These are phyloP conservation scores for Gremmenia infestans DNA, from an alignment of 2,329 filamentous ascomycete species.

Conservation along the genomic window DNA sequence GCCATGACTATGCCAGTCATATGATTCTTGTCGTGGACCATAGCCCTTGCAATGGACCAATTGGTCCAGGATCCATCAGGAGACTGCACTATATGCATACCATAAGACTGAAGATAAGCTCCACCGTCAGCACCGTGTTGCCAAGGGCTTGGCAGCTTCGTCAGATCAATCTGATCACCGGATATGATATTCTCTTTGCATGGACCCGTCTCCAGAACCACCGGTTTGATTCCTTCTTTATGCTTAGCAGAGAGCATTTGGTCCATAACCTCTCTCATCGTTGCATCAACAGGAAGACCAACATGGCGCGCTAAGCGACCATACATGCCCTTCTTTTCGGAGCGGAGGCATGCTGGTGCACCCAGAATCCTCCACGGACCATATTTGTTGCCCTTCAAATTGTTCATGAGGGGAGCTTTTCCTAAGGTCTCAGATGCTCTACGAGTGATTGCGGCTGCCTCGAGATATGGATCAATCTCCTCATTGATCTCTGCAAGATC, in stretches of 20 bases:
- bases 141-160: slow-evolving; percentile 36
- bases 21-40: slow-evolving; percentile 41
- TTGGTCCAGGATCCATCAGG: slow-evolving; percentile 44
- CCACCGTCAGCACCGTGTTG: slow-evolving; percentile 44
- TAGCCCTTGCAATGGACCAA: slow-evolving; percentile 42
- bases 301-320: slow-evolving; percentile 40
- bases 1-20: slow-evolving; percentile 38
- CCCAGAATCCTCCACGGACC: slow-evolving; percentile 46
- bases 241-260: slow-evolving; percentile 37
- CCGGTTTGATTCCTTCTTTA: slow-evolving; percentile 30
- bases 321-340: slow-evolving; percentile 31
- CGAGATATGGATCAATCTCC: slow-evolving; percentile 40
- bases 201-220: slow-evolving; percentile 34
- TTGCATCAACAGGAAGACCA: slow-evolving; percentile 35
- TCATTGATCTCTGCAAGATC: slow-evolving; percentile 42
- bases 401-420: slow-evolving; percentile 48
- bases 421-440: slow-evolving; percentile 40
- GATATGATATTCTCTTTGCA: slow-evolving; percentile 40
- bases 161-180: slow-evolving; percentile 40
- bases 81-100: slow-evolving; percentile 43
- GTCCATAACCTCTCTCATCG: slow-evolving; percentile 36
- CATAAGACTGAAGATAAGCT: slow-evolving; percentile 46
- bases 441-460: slow-evolving; percentile 43
- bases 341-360: slow-evolving; percentile 37
- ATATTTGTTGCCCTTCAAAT: slow-evolving; percentile 40